Conservation (phyloP, 768 basidiomycete genomes). For the Suillus variegatus region DNA sequence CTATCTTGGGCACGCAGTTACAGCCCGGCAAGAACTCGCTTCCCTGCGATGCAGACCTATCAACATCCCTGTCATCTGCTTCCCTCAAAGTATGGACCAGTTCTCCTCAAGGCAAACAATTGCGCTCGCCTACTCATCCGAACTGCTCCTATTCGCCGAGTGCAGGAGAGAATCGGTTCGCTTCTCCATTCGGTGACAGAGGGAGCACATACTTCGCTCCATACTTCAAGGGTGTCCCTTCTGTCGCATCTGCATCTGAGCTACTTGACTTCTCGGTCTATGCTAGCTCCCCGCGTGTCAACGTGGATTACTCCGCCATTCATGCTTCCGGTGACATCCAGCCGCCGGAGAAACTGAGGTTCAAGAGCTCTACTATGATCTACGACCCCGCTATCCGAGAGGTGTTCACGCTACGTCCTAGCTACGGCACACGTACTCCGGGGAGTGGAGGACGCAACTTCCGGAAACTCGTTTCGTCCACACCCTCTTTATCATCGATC, state of each 20-base stretch:
- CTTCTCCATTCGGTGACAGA: neutral
- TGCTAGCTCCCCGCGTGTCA: neutral
- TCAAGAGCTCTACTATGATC: conserved; percentile 5
- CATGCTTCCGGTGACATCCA: neutral
- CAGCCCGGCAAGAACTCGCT: neutral
- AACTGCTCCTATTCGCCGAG: neutral
- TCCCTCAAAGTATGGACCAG: conserved; percentile 3
- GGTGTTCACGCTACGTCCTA: conserved; percentile 11
- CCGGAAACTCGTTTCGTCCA: neutral
- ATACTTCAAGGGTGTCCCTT: conserved; percentile 8
- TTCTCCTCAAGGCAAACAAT: neutral
- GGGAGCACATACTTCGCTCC: conserved; percentile 7
- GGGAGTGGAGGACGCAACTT: neutral
- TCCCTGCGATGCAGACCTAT: neutral
- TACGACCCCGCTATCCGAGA: conserved; percentile 13
- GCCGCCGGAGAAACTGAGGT: neutral
- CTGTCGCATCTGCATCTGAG: conserved; percentile 10
- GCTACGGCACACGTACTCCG: conserved; percentile 17
- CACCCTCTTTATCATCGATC: neutral
- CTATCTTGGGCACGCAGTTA: neutral
- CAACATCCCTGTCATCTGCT: neutral
- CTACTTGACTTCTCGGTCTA: conserved; percentile 6
- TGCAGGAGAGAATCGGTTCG: conserved; percentile 1
- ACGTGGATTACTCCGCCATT: neutral
- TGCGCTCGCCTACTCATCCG: neutral